phyloP scores from a whole-genome alignment of 2,329 filamentous ascomycete genomes.

The Dactylellina drechsleri region DNA sequence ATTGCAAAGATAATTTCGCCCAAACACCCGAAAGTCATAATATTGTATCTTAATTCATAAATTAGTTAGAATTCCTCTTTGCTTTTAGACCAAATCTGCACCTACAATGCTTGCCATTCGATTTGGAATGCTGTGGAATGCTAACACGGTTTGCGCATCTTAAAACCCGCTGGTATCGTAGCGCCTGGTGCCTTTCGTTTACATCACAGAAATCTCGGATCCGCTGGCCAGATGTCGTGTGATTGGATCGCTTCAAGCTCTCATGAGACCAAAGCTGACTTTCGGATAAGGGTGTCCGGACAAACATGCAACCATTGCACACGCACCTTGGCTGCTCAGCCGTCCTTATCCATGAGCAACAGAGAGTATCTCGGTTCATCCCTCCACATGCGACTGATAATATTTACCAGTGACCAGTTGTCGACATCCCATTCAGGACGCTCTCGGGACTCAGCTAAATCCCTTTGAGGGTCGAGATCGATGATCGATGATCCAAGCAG shows the following conservation, averaged over 20 bases:
- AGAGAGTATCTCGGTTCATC: conserved; percentile 4
- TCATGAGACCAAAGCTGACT: conserved; percentile 31
- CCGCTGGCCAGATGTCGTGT: conserved; percentile 16
- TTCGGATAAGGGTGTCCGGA: conserved; percentile 49
- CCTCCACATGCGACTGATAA: conserved; percentile 32
- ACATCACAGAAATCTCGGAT: conserved; percentile 33
- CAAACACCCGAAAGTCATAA: conserved; percentile 37
- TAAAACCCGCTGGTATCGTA: conserved; percentile 20
- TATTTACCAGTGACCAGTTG: conserved; percentile 6
- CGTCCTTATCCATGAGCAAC: conserved; percentile 26
- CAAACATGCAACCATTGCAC: conserved; percentile 47
- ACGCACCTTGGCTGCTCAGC: conserved; percentile 29
- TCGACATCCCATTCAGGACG: background rate
- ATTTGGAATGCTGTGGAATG: conserved; percentile 20
- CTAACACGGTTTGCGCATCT: conserved; percentile 17
- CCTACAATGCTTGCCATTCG: background rate
- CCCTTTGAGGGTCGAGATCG: conserved; percentile 19
- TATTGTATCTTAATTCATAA: conserved; percentile 10
- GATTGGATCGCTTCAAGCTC: conserved; percentile 52
- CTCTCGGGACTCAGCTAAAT: background rate
- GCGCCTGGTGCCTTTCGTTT: conserved; percentile 47
- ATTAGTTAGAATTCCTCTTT: conserved; percentile 8
- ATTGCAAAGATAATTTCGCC: conserved; percentile 12
- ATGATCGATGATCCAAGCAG: conserved; percentile 45
- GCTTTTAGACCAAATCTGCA: conserved; percentile 1